These are phyloP conservation scores for Candida dajiaensis DNA, from an alignment of 805 yeast genomes.

Conservation along the genomic window DNA sequence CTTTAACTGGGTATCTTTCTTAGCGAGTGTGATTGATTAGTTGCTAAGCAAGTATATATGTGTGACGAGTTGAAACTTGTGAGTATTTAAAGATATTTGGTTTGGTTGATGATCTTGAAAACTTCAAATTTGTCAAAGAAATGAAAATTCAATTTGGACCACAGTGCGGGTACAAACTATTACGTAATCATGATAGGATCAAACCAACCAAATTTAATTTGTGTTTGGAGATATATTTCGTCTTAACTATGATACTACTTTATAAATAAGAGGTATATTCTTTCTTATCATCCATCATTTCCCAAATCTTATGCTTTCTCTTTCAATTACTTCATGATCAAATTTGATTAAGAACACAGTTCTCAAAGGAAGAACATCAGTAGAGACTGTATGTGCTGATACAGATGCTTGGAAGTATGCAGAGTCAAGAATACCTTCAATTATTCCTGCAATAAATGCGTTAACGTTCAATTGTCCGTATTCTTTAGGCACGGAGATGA, in stretches of 20 bases:
- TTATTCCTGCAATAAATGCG: conserved; percentile 79
- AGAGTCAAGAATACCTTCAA: conserved; percentile 76
- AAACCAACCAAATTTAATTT: too few species aligned
- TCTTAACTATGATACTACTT: too few species aligned
- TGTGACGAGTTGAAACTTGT: too few species aligned
- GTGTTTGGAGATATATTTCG: too few species aligned
- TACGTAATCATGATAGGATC: neutral
- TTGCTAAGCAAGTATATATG: neutral
- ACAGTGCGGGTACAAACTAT: neutral
- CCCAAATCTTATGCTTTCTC: conserved; percentile 44
- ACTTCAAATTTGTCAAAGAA: neutral
- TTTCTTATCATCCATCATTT: conserved; percentile 2
- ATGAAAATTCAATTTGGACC: too few species aligned
- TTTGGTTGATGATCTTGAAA: neutral
- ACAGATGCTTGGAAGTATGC: conserved; percentile 70
- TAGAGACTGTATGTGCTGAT: conserved; percentile 75
- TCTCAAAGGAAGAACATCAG: conserved; percentile 49
- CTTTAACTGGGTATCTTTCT: neutral
- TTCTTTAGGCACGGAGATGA: conserved; percentile 73
- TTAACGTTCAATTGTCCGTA: conserved; percentile 72
- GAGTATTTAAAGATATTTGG: too few species aligned
- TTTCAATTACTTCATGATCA: conserved; percentile 46
- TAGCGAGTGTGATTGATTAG: neutral
- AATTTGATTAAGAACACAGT: conserved; percentile 77
- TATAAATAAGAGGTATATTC: too few species aligned